Evolutionary conservation across 305 asterid genomes (phyloP), one percentile per base, ranked within the genome.

Genomic region (Fraxinus dipetala): DNA sequence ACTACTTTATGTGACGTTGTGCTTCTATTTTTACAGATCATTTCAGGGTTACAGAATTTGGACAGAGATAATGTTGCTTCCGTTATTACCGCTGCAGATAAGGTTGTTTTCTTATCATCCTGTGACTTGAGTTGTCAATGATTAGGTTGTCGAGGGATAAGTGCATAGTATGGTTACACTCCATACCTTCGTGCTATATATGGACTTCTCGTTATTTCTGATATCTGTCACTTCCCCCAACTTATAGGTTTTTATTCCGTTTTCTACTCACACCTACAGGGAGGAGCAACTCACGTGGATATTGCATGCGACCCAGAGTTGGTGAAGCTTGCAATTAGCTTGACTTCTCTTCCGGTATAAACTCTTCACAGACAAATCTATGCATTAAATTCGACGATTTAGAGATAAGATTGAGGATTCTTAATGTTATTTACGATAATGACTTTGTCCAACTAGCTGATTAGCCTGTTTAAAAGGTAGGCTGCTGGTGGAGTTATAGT

Each of bases 261-360:
- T 22, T 78, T 36, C 28, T 59, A 67, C 61, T 79, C 28, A 30
- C 78, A 35, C 45, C 8, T 32, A 45, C 86, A 93, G 98, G 98
- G 98, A 35, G 98, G 98, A 30, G 98, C 98, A 79, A 95, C 98
- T 81, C 98, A 90, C 83, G 93, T 95, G 40, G 98, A 95, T 85
- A 92, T 95, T 80, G 98, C 98, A 26, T 91, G 98, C 82, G 96
- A 95, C 79, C 88, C 92, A 0, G 97, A 95, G 28, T 88, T 95
- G 87, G 98, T 93, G 85, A 95, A 87, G 80, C 97, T 95, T 20
- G 97, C 97, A 1, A 90, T 88, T 63, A 82, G 87, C 89, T 85
- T 95, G 88, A 93, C 98, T 79, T 40, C 89, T 78, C 93, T 93
- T 84, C 98, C 98, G 79, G 98, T 95, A 91, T 83, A 83, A 9